Percentiles rank a stretch among this genome's conserved stretches.
Evolutionary conservation across 1,284 basidiomycete species (phyloP).

Genomic region (Ganoderma meredithae): DNA sequence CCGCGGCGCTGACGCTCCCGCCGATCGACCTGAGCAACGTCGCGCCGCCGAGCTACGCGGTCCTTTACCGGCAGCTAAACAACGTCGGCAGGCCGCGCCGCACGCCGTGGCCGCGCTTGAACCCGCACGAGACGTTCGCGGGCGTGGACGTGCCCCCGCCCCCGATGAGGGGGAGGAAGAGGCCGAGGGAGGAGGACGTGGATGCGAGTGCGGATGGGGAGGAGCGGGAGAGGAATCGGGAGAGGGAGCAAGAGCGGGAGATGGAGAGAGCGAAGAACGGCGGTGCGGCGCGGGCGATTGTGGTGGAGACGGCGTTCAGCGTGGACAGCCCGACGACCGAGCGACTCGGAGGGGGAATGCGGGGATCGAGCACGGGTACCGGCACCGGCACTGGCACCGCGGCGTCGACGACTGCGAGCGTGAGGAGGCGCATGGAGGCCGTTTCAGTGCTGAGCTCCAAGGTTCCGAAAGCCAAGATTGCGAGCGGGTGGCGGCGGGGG

Average conservation of each 20-base stretch:
- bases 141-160: constrained; percentile 19
- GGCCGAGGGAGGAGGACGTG: neutral
- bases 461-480: constrained; percentile 5
- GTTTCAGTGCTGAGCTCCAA: constrained; percentile 16
- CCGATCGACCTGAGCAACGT: constrained; percentile 8
- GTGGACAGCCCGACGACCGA: neutral
- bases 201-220: neutral
- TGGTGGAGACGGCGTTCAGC: neutral
- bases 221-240: neutral
- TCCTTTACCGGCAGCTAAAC: constrained; percentile 24
- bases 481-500: neutral
- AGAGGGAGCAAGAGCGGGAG: neutral
- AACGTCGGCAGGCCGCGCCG: constrained; percentile 16
- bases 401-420: neutral
- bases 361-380: neutral
- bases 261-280: neutral
- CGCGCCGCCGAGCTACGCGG: constrained; percentile 28
- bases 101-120: constrained; percentile 15
- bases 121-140: constrained; percentile 18
- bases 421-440: constrained; percentile 13
- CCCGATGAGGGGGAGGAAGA: neutral
- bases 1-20: no score
- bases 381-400: neutral
- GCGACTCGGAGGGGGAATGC: neutral
- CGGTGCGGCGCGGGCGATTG: neutral